Base-by-base conservation (phyloP, 2,329 filamentous ascomycete genomes). In the Aspergillus terreus region DNA sequence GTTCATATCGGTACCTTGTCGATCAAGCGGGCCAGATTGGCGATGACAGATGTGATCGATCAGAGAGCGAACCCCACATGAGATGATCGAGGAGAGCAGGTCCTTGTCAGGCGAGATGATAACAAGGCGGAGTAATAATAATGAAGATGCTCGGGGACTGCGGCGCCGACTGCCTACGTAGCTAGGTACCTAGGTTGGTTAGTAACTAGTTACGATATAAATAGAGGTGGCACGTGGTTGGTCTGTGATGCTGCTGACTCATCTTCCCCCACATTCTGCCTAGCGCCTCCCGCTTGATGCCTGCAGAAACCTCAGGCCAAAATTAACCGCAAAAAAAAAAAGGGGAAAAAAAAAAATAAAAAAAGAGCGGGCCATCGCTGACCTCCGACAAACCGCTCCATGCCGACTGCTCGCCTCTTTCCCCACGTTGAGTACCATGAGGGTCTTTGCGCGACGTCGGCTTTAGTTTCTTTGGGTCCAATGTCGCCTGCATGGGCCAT, bases 151-250 rank as follows among this genome's bases (percentile, higher is more conserved):
- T 43, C 21, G 27, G 27, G 27, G 10, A 30, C 27, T 27, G 25
- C 19, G 19, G 19, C 19, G 19, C 2, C 19, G 19, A 27, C 25
- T 30, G 27, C 27, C 27, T 30, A 30, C 7, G 27, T 30, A 30
- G 21, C 23, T 23, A 30, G 21, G 4, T 23, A 23, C 23, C 23
- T 23, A 12, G 33, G 7, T n/a, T n/a, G 6, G 33, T n/a, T n/a
- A n/a, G 33, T n/a, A 35, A 35, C 33, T 35, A 35, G 33, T 35
- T 9, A n/a, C 11, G 40, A 51, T 54, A 56, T 53, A 56, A 58
- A 56, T 56, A 56, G 51, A 21, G 35, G 32, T 15, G 25, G 49
- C 56, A 56, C 54, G 56, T 58, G 56, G 47, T 58, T 54, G 54
- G 54, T 17, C 38, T 14, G 12, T 14, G 33, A 27, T 10, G 43